phyloP scores from a whole-genome alignment of 768 basidiomycete genomes.

The Amanita inopinata region DNA sequence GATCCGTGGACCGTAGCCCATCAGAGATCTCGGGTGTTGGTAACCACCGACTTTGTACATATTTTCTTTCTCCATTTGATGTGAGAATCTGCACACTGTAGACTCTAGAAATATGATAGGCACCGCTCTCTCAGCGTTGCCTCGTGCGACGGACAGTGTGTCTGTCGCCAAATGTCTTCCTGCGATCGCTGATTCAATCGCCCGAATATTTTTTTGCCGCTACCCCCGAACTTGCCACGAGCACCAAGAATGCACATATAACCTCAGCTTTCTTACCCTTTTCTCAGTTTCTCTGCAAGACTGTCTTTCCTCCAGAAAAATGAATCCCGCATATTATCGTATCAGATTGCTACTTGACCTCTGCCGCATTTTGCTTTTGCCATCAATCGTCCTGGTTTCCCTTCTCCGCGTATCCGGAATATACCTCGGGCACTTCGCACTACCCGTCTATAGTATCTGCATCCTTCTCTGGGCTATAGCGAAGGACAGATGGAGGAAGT shows the following conservation, averaged over 20 bases:
- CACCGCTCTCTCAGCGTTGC: too few relatives aligned
- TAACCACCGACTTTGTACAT: too few relatives aligned
- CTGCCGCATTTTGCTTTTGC: slow-evolving; percentile 19
- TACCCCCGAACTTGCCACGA: not conserved
- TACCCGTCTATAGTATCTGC: slow-evolving; percentile 30
- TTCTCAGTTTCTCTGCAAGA: not conserved
- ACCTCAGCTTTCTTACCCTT: not conserved
- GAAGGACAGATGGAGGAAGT: slow-evolving; percentile 24
- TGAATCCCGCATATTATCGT: slow-evolving; percentile 39
- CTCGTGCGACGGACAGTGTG: too few relatives aligned
- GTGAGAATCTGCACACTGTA: too few relatives aligned
- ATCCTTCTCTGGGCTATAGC: slow-evolving; percentile 30
- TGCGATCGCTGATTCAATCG: too few relatives aligned
- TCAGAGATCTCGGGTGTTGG: too few relatives aligned
- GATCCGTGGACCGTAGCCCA: too few relatives aligned
- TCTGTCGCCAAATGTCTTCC: too few relatives aligned
- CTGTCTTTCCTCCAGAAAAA: slow-evolving; percentile 10
- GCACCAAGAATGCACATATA: not conserved
- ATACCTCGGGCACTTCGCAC: slow-evolving; percentile 24
- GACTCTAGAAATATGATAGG: too few relatives aligned
- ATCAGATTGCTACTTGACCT: slow-evolving; percentile 40
- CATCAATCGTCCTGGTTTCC: not conserved
- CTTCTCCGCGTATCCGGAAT: slow-evolving; percentile 13
- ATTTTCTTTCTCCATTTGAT: too few relatives aligned
- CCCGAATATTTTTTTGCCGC: not conserved